These are phyloP conservation scores for Cytospora piceicola DNA, from an alignment of 2,329 filamentous ascomycete species.

Conservation along the genomic window DNA sequence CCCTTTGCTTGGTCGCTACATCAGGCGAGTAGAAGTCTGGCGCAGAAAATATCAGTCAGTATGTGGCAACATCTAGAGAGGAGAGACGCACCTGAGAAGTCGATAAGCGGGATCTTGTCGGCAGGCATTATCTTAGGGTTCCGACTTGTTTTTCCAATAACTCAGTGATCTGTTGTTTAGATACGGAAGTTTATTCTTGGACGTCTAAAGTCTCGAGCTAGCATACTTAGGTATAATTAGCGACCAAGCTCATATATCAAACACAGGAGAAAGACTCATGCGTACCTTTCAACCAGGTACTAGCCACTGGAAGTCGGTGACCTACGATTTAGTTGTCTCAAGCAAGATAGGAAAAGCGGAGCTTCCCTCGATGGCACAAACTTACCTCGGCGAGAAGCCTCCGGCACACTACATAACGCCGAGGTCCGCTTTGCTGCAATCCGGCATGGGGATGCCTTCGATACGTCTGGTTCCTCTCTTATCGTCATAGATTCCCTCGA, in stretches of 20 bases:
- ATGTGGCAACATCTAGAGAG: too few relatives aligned
- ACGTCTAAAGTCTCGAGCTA: not conserved
- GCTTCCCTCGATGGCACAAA: not conserved
- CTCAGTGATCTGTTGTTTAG: too few relatives aligned
- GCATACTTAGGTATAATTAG: not conserved
- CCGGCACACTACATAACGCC: not conserved
- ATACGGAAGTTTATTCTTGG: not conserved
- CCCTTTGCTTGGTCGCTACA: constrained; percentile 34
- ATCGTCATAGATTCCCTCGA: not conserved
- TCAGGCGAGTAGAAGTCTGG: constrained; percentile 29
- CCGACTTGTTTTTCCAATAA: too few relatives aligned
- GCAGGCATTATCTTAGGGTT: constrained; percentile 13
- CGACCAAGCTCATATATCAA: not conserved
- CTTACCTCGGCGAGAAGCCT: not conserved
- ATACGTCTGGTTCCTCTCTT: not conserved
- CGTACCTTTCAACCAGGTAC: not conserved
- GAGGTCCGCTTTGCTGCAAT: not conserved
- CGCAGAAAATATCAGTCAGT: not conserved
- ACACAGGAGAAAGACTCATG: not conserved
- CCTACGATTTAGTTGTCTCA: not conserved
- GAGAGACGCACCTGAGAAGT: constrained; percentile 20
- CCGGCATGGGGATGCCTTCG: not conserved
- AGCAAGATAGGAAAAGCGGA: not conserved
- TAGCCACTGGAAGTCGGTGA: not conserved
- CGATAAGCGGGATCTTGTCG: constrained; percentile 24